These are phyloP conservation scores for Withania somnifera DNA, from an alignment of 305 asterid genomes.

Conservation along the genomic window DNA sequence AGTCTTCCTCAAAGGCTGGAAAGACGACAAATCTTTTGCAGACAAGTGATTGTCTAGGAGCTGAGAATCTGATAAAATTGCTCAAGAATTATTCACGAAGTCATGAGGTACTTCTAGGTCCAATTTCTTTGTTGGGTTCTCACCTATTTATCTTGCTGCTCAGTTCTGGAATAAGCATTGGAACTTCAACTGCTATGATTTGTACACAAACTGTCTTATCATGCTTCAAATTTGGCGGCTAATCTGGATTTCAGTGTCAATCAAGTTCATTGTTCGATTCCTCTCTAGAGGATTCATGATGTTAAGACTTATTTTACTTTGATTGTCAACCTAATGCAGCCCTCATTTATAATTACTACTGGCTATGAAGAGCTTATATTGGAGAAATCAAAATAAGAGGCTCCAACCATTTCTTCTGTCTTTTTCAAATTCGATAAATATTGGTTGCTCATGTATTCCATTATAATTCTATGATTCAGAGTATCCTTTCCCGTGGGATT, in stretches of 20 bases:
- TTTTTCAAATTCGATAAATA: too few species aligned
- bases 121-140: neutral
- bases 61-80: slow-evolving; percentile 48
- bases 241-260: neutral
- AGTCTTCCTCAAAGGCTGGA: slow-evolving; percentile 42
- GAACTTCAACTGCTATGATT: neutral
- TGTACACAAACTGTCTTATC: neutral
- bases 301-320: neutral
- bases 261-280: neutral
- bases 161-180: neutral
- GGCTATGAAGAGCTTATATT: neutral
- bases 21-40: slow-evolving; percentile 35
- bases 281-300: neutral
- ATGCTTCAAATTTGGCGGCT: neutral
- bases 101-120: slow-evolving; percentile 41
- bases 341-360: neutral
- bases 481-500: too few species aligned
- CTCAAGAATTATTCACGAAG: slow-evolving; percentile 88
- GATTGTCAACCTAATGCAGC: neutral
- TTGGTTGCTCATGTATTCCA: too few species aligned
- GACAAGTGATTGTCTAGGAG: slow-evolving; percentile 89
- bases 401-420: too few species aligned
- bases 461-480: too few species aligned
- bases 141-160: neutral
- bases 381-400: too few species aligned